Conservation (phyloP, 768 basidiomycete genomes). For the Suillus weaverae region DNA sequence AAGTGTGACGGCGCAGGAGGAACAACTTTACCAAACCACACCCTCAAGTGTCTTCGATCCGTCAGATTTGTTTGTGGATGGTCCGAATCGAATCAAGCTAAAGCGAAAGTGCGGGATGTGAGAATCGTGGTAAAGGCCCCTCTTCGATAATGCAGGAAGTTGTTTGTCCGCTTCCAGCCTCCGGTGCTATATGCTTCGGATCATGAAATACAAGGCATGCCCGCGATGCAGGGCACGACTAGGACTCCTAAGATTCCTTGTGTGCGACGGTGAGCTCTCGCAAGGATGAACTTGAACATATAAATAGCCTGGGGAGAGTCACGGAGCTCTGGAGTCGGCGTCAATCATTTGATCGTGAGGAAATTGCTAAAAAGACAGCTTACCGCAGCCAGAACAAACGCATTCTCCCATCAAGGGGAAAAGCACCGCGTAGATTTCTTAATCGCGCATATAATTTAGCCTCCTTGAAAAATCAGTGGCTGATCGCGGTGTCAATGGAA, state of each 20-base stretch:
- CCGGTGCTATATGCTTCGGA: background rate
- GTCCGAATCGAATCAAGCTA: background rate
- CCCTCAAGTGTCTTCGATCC: conserved; percentile 18
- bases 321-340: background rate
- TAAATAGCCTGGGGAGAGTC: conserved; percentile 5
- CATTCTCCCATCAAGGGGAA: conserved; percentile 2
- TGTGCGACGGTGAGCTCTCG: background rate
- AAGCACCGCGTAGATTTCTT: conserved; percentile 1
- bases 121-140: background rate
- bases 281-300: background rate
- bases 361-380: conserved; percentile 5
- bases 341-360: background rate
- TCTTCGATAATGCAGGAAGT: background rate
- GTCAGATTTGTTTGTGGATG: conserved; percentile 7
- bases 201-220: background rate
- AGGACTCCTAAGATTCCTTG: background rate
- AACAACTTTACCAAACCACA: conserved; percentile 27
- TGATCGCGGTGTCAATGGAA: conserved; percentile 7
- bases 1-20: conserved; percentile 13
- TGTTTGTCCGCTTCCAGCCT: background rate
- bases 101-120: conserved; percentile 3
- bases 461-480: conserved; percentile 1
- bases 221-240: background rate
- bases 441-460: conserved; percentile 5
- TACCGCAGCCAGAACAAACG: conserved; percentile 3